Percentiles rank a stretch among this genome's conserved stretches.
phyloP scores from a whole-genome alignment of 202 grass and related monocot genomes.

The Digitaria exilis region DNA sequence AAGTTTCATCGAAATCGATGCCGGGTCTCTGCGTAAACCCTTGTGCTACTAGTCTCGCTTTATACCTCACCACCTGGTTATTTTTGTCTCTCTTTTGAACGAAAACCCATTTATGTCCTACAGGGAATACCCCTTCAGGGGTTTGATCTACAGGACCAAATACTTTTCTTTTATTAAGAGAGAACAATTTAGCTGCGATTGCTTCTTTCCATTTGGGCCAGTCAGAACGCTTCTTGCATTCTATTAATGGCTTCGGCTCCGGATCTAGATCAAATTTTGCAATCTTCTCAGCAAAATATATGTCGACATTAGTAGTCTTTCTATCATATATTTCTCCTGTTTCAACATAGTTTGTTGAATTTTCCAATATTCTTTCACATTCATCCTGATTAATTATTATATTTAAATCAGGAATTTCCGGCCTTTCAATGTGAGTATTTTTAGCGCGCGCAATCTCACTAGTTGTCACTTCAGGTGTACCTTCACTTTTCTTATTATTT shows the following conservation, averaged over 20 bases:
- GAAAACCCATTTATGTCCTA: not conserved
- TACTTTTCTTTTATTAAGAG: not conserved
- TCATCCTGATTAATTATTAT: not conserved
- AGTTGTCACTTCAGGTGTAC: not conserved
- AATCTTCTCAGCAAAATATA: not conserved
- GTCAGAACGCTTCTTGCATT: not conserved
- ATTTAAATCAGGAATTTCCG: not conserved
- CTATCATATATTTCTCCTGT: not conserved
- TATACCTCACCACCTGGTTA: not conserved
- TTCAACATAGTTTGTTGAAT: not conserved
- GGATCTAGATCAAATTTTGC: not conserved
- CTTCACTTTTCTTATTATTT: not conserved
- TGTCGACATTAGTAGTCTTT: slow-evolving; percentile 1
- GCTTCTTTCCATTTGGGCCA: not conserved
- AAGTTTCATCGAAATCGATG: not conserved
- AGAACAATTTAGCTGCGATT: not conserved
- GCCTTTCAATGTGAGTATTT: not conserved
- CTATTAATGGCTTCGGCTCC: not conserved
- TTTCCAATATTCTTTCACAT: not conserved
- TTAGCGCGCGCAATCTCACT: not conserved
- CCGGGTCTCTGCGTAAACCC: not conserved
- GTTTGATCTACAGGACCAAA: not conserved
- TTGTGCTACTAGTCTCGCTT: not conserved
- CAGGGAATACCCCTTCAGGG: not conserved
- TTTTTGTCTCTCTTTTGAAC: not conserved